Percentiles rank a stretch among this genome's conserved stretches.
Conservation (phyloP, 805 yeast species). For the Candida ascalaphidarum region DNA sequence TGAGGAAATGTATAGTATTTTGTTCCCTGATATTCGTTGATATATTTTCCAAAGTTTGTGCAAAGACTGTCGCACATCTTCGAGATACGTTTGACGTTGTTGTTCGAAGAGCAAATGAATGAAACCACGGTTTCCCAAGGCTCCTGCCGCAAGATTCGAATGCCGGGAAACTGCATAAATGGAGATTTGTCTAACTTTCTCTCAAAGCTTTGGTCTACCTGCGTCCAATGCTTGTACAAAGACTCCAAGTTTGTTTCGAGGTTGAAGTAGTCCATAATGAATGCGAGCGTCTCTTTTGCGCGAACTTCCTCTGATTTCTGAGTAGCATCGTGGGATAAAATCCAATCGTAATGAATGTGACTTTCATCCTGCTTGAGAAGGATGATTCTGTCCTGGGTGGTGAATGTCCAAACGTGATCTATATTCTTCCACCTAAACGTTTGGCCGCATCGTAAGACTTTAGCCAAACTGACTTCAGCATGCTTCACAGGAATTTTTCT, state of each 20-base stretch:
- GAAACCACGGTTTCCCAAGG: slow-evolving; percentile 94
- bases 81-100: slow-evolving; percentile 87
- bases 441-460: slow-evolving; percentile 78
- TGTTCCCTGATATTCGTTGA: slow-evolving; percentile 46
- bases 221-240: slow-evolving; percentile 56
- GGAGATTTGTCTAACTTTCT: slow-evolving; percentile 20
- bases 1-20: slow-evolving; percentile 68
- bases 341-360: slow-evolving; percentile 43
- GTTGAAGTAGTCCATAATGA: slow-evolving; percentile 65
- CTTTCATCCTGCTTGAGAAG: slow-evolving; percentile 53
- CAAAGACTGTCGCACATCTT: slow-evolving; percentile 85
- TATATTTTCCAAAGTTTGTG: slow-evolving; percentile 52
- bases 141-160: slow-evolving; percentile 82
- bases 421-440: slow-evolving; percentile 72
- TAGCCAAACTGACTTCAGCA: too few species aligned
- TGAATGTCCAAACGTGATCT: slow-evolving; percentile 58
- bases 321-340: slow-evolving; percentile 9
- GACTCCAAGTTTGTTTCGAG: slow-evolving; percentile 44
- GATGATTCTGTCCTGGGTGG: slow-evolving; percentile 51
- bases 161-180: slow-evolving; percentile 46
- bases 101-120: slow-evolving; percentile 93
- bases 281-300: slow-evolving; percentile 28
- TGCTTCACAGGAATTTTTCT: too few species aligned
- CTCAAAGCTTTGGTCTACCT: slow-evolving; percentile 39
- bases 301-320: slow-evolving; percentile 4